Evolutionary conservation across 1,284 basidiomycete species (phyloP).

Genomic region (Erythrobasidium hasegawianum): DNA sequence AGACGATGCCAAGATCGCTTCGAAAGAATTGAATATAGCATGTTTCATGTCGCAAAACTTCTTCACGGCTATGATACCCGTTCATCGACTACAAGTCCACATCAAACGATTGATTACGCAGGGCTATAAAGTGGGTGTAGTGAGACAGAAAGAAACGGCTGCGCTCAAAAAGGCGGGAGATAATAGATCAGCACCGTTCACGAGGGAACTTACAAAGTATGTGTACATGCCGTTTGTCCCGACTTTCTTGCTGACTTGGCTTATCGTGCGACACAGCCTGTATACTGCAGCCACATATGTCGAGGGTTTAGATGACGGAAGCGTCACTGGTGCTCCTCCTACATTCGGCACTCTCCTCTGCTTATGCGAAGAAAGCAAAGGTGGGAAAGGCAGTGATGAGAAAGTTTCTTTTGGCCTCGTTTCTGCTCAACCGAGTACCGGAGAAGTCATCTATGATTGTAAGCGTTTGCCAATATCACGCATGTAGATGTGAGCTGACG

Average conservation of each 20-base stretch:
- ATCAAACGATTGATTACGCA: conserved; percentile 80
- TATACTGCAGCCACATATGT: conserved; percentile 58
- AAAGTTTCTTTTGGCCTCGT: conserved; percentile 68
- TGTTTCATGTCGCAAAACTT: conserved; percentile 76
- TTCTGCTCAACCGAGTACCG: conserved; percentile 77
- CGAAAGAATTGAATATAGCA: conserved; percentile 48
- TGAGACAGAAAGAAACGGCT: conserved; percentile 89
- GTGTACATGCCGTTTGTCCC: not conserved
- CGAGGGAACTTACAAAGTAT: conserved; percentile 66
- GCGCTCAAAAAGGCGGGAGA: conserved; percentile 88
- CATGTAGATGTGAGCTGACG: conserved; percentile 5
- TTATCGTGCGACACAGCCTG: no score
- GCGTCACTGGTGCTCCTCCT: conserved; percentile 50
- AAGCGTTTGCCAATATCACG: conserved; percentile 19
- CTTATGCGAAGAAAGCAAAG: conserved; percentile 63
- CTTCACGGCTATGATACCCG: conserved; percentile 74
- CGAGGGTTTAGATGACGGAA: conserved; percentile 63
- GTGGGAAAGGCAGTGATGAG: conserved; percentile 58
- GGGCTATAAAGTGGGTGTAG: conserved; percentile 86
- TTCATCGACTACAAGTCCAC: conserved; percentile 75
- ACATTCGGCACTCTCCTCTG: conserved; percentile 57
- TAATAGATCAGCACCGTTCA: conserved; percentile 75
- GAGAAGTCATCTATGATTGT: conserved; percentile 90
- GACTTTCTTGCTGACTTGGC: no score
- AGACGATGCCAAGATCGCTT: conserved; percentile 39